Conservation (phyloP, 1,284 basidiomycete species). For the Ustilago xerochloae region DNA sequence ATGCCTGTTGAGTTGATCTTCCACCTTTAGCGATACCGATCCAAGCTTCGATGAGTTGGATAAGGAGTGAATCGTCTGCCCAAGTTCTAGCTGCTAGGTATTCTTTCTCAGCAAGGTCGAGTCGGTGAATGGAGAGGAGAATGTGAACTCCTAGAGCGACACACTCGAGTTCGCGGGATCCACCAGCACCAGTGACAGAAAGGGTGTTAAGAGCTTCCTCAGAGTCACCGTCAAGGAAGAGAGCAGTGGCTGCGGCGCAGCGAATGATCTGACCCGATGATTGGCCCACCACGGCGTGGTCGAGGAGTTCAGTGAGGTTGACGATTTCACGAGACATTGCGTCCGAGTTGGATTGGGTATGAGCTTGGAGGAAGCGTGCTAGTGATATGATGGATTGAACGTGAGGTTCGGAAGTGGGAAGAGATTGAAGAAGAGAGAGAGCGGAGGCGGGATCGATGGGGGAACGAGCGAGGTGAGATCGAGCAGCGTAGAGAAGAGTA, state of each 20-base stretch:
- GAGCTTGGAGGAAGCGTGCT: slow-evolving; percentile 56
- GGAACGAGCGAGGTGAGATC: slow-evolving; percentile 57
- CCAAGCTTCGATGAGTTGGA: slow-evolving; percentile 67
- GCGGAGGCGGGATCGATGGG: slow-evolving; percentile 50
- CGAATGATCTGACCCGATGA: slow-evolving; percentile 44
- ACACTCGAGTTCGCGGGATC: slow-evolving; percentile 60
- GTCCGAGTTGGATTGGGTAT: slow-evolving; percentile 23
- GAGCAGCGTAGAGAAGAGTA: slow-evolving; percentile 61
- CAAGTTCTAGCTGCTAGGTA: slow-evolving; percentile 61
- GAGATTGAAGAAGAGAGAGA: slow-evolving; percentile 47
- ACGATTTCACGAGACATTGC: slow-evolving; percentile 44
- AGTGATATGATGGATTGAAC: slow-evolving; percentile 54
- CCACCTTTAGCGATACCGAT: slow-evolving; percentile 63
- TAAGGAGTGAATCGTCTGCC: slow-evolving; percentile 66
- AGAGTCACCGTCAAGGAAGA: slow-evolving; percentile 55
- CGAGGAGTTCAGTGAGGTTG: slow-evolving; percentile 60
- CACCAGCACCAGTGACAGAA: slow-evolving; percentile 38
- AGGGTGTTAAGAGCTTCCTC: slow-evolving; percentile 62
- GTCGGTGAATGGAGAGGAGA: slow-evolving; percentile 61
- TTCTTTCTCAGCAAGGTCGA: slow-evolving; percentile 63
- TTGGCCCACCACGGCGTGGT: slow-evolving; percentile 59
- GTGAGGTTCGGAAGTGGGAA: slow-evolving; percentile 31
- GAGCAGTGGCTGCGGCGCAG: slow-evolving; percentile 58
- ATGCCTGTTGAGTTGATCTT: slow-evolving; percentile 64
- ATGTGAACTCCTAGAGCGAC: slow-evolving; percentile 66